Conservation (phyloP, 129 eudicot species). For the Flaveria sonorensis region DNA sequence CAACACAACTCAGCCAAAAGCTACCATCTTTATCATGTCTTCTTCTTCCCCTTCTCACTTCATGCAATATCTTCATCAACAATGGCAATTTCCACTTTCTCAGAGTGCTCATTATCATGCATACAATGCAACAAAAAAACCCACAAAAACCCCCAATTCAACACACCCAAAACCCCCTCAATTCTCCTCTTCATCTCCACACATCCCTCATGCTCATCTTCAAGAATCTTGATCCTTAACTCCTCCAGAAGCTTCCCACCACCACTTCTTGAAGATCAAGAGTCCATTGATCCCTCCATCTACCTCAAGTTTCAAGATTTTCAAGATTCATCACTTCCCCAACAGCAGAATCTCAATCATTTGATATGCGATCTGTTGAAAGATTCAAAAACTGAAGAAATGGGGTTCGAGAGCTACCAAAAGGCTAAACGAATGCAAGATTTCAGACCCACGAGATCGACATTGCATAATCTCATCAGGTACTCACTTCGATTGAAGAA, state of each 20-base stretch:
- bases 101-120: constrained; percentile 53
- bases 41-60: background rate
- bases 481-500: constrained; percentile 53
- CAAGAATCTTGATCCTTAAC: constrained; percentile 29
- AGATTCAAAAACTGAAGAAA: constrained; percentile 52
- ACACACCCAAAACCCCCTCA: constrained; percentile 28
- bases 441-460: constrained; percentile 58
- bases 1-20: constrained; percentile 33
- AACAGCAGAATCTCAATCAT: constrained; percentile 46
- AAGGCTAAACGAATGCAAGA: constrained; percentile 55
- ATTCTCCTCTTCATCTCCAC: constrained; percentile 35
- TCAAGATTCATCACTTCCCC: constrained; percentile 25
- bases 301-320: constrained; percentile 41
- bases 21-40: constrained; percentile 27
- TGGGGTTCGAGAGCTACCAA: constrained; percentile 59
- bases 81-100: constrained; percentile 59
- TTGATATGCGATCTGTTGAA: constrained; percentile 54
- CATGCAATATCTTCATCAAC: constrained; percentile 39
- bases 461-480: constrained; percentile 65
- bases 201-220: constrained; percentile 25
- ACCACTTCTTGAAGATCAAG: constrained; percentile 41
- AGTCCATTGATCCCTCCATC: constrained; percentile 34
- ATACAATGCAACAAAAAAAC: constrained; percentile 38
- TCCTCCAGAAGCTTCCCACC: constrained; percentile 47
- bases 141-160: constrained; percentile 35